A percentile compares a stretch with the other conserved stretches of the same genome.
Evolutionary conservation across 768 basidiomycete species (phyloP).

Genomic region (Psilocybe sp.): DNA sequence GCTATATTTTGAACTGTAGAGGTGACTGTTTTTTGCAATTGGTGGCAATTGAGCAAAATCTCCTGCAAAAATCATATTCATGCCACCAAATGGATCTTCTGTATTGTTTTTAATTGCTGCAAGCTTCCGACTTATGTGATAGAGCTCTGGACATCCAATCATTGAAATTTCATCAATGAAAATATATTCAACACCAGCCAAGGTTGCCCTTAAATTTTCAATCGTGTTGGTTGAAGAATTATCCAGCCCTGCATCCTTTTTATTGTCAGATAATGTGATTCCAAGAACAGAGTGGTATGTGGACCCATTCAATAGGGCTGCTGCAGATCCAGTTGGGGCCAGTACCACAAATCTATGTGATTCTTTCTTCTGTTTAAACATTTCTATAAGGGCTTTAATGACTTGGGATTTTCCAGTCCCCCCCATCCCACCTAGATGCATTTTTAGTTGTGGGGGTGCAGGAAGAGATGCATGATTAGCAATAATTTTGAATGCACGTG

Average conservation of each 20-base stretch:
- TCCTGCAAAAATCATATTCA: slow-evolving; percentile 36
- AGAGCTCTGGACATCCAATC: slow-evolving; percentile 28
- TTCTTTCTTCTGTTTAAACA: slow-evolving; percentile 16
- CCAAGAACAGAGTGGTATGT: slow-evolving; percentile 22
- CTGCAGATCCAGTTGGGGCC: slow-evolving; percentile 23
- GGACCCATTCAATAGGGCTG: slow-evolving; percentile 19
- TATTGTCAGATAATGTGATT: background rate
- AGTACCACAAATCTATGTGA: slow-evolving; percentile 15
- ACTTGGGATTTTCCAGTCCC: slow-evolving; percentile 33
- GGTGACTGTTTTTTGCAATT: slow-evolving; percentile 6
- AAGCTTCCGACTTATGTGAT: slow-evolving; percentile 22
- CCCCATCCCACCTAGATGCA: slow-evolving; percentile 35
- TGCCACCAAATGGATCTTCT: slow-evolving; percentile 27
- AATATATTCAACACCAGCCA: slow-evolving; percentile 30
- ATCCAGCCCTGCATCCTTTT: background rate
- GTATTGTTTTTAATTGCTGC: slow-evolving; percentile 12
- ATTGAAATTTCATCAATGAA: slow-evolving; percentile 43
- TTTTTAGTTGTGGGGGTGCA: slow-evolving; percentile 18
- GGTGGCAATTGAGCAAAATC: slow-evolving; percentile 42
- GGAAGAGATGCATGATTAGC: slow-evolving; percentile 21
- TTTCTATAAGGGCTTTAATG: slow-evolving; percentile 20
- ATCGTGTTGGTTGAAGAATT: background rate
- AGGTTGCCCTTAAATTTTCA: background rate
- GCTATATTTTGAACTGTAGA: slow-evolving; percentile 23
- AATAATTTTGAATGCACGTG: slow-evolving; percentile 26